Conservation (phyloP, 805 yeast species). For the Cyberlindnera suaveolens region DNA sequence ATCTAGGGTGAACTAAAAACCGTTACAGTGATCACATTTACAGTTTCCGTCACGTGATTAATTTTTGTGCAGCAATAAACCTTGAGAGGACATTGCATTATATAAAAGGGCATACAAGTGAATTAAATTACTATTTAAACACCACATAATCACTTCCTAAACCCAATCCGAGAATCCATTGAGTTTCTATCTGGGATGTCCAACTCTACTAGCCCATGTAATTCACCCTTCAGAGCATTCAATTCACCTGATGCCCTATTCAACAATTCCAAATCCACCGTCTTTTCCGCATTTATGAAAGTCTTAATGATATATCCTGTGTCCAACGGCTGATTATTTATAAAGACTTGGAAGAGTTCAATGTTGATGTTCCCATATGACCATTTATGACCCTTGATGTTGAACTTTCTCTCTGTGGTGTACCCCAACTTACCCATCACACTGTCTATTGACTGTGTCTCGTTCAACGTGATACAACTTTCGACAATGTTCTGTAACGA, state of each 20-base stretch:
- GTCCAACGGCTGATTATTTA: conserved; percentile 32
- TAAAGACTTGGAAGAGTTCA: conserved; percentile 45
- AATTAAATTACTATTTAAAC: no score
- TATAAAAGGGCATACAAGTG: no score
- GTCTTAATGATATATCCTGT: conserved; percentile 48
- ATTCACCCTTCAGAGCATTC: conserved; percentile 53
- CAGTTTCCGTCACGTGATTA: no score
- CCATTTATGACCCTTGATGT: conserved; percentile 55
- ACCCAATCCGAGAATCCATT: conserved; percentile 60
- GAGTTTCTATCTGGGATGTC: conserved; percentile 70
- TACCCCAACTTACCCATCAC: conserved; percentile 67
- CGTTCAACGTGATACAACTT: conserved; percentile 28
- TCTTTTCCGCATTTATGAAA: conserved; percentile 60
- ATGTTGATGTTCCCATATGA: conserved; percentile 52
- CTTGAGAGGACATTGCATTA: no score
- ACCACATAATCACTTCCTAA: neutral
- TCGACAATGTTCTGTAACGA: conserved; percentile 65
- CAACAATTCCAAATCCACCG: conserved; percentile 71
- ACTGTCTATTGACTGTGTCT: conserved; percentile 27
- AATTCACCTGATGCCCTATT: conserved; percentile 60
- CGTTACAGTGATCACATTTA: no score
- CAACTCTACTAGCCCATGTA: conserved; percentile 62
- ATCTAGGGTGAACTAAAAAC: no score
- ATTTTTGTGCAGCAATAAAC: no score
- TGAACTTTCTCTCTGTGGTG: conserved; percentile 52